phyloP scores from a whole-genome alignment of 805 yeast genomes.

The Lipomyces yamadae region DNA sequence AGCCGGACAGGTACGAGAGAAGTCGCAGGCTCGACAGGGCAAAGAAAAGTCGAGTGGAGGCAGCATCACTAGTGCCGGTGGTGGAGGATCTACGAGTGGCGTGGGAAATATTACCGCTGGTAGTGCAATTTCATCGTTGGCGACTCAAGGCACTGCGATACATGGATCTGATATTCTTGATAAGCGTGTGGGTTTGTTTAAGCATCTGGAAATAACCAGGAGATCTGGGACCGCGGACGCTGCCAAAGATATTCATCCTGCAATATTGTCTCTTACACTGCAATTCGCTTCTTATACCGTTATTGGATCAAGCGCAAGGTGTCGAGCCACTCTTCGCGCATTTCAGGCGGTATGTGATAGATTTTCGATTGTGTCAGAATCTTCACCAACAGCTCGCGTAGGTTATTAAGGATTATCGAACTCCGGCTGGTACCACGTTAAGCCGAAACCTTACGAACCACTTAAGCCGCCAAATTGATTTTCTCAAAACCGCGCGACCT shows the following conservation, averaged over 20 bases:
- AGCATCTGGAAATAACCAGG: constrained; percentile 47
- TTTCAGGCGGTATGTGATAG: constrained; percentile 54
- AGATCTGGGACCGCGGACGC: constrained; percentile 55
- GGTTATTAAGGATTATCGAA: constrained; percentile 77
- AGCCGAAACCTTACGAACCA: constrained; percentile 87
- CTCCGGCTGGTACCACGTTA: constrained; percentile 84
- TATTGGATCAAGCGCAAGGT: constrained; percentile 88
- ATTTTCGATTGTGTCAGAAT: neutral
- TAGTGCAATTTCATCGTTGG: constrained; percentile 46
- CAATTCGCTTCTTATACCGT: constrained; percentile 81
- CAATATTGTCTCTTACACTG: constrained; percentile 75
- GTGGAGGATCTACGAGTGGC: constrained; percentile 51
- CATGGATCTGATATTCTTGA: constrained; percentile 30
- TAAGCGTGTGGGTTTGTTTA: constrained; percentile 45
- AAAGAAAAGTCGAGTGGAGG: constrained; percentile 13
- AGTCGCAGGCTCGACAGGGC: constrained; percentile 40
- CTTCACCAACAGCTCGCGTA: constrained; percentile 37
- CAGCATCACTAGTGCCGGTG: constrained; percentile 47
- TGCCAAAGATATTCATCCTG: constrained; percentile 82
- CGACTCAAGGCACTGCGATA: constrained; percentile 20
- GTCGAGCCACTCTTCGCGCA: constrained; percentile 80
- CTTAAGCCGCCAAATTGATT: constrained; percentile 90
- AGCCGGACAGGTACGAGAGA: constrained; percentile 7
- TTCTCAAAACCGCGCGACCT: constrained; percentile 87
- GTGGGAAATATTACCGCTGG: constrained; percentile 56